Base-by-base conservation (phyloP, 1,284 basidiomycete genomes). In the Cryptococcus sp. region DNA sequence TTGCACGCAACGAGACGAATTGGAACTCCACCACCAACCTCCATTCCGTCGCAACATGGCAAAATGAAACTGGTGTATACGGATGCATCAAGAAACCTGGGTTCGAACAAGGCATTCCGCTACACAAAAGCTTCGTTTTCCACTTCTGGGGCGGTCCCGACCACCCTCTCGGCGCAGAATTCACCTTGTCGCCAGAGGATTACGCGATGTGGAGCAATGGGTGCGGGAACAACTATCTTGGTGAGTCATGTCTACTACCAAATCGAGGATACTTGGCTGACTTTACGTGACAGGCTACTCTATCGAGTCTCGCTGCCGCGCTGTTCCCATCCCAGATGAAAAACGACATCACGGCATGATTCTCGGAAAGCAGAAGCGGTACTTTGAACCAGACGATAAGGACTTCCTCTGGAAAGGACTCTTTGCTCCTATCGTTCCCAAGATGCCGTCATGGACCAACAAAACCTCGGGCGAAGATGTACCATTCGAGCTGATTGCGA, bases 301-400 rank as follows among this genome's bases (percentile, higher is more conserved):
- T 39, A 68, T 80, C 57, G 77, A 80, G 57, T 51, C 55, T 8
- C 58, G 66, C 0, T 81, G 80, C 58, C 35, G 22, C 19, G 52
- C 56, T 16, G 52, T 62, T 3, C 55, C 59, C 1, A 63, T 73
- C 16, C 55, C 55, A 1, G 35, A 54, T 0, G 57, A 70, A 38
- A 71, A 77, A 13, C 59, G 70, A 25, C 68, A 76, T 50, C 70
- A 69, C 19, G 79, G 65, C 1, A 72, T 78, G 57, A 63, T 78
- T 17, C 63, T 78, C n/a, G 76, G 75, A 23, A 81, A 81, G 60
- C 43, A 63, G 3, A 39, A 64, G 7, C 41, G 62, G 5, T 78
- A 75, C 61, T 78, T 80, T 54, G 35, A 58, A n/a, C 52, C 54
- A 3, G 53, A 58, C 1, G 30, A 49, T 1, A 61, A 60, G 15